These are phyloP conservation scores for Aspergillus coremiiformis DNA, from an alignment of 495 filamentous ascomycete genomes.

Conservation along the genomic window DNA sequence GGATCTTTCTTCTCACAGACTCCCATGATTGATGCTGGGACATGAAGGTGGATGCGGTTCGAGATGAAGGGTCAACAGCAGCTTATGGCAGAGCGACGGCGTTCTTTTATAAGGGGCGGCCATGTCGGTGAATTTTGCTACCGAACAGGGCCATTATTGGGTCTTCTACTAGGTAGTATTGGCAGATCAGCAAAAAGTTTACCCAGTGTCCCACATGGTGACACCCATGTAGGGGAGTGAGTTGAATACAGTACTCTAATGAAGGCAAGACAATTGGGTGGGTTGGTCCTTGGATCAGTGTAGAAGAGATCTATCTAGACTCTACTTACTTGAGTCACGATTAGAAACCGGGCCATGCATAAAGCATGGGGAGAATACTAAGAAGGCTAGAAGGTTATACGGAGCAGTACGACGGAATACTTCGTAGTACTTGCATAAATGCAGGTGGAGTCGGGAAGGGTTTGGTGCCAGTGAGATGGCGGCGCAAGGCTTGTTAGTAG, in stretches of 20 bases:
- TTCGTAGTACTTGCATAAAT: too few relatives aligned
- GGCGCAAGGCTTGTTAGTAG: not conserved
- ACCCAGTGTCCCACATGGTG: conserved; percentile 1
- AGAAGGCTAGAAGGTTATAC: too few relatives aligned
- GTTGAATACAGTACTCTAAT: not conserved
- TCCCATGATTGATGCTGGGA: conserved; percentile 18
- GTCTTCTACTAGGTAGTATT: too few relatives aligned
- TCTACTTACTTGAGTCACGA: not conserved
- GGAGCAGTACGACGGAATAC: too few relatives aligned
- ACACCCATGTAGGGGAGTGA: not conserved
- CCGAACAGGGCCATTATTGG: conserved; percentile 5
- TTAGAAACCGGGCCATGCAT: not conserved
- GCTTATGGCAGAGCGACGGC: not conserved
- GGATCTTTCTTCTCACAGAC: conserved; percentile 22
- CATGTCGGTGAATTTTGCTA: conserved; percentile 12
- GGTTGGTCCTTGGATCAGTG: not conserved
- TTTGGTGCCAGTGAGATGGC: not conserved
- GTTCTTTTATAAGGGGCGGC: conserved; percentile 11
- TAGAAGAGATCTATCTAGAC: not conserved
- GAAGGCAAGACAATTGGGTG: not conserved
- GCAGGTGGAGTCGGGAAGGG: too few relatives aligned
- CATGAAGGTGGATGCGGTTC: not conserved
- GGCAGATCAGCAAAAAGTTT: conserved; percentile 12
- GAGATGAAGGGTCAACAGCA: not conserved
- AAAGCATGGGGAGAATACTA: not conserved